Base-by-base conservation (phyloP, 352 stramenopile genomes). In the Globisporangium orthogonon region DNA sequence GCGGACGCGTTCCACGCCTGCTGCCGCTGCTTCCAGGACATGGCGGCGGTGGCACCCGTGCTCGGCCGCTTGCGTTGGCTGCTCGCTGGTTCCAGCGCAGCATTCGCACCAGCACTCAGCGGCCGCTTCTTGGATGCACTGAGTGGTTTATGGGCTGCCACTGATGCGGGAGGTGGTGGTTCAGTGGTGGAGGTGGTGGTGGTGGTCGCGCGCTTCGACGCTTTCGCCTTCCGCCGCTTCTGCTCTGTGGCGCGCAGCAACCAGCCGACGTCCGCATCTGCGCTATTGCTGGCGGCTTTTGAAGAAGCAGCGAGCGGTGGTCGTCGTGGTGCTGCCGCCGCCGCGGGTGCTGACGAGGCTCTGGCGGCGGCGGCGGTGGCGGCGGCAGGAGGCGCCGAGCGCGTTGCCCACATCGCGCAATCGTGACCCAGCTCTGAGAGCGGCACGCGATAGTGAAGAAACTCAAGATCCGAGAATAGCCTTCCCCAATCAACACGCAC, bases 321-420 rank as follows among this genome's bases (percentile, higher is more conserved):
- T 11, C 43, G 43, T 14, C 17, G 43, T n/a, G 13, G 39, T 10
- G 45, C 23, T 45, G 60, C 2, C 7, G 45, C 46, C 33, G n/a
- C 33, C 50, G 56, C 48, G 47, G 43, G 23, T 23, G 23, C 23
- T 23, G 23, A 4, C n/a, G 48, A 48, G 45, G 60, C 48, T 60
- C 48, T 4, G 33, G 40, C 30, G 57, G 50, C 39, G 1, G 6
- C 31, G 33, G 1, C 10, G 51, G n/a, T n/a, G 46, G 49, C 0
- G 5, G 37, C 31, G 13, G 51, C 37, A 35, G 23, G 39, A 23
- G 7, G 54, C 39, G 44, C 35, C 50, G 30, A 41, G 31, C 70
- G 63, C 45, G 68, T 68, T 7, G 70, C 65, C 73, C 73, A 82
- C 73, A 82, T 82, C 33, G 1, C 31, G n/a, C 17, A 23, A 23